Conservation (phyloP, 805 yeast genomes). For the Saccharomycopsis oosterbeekiorum region DNA sequence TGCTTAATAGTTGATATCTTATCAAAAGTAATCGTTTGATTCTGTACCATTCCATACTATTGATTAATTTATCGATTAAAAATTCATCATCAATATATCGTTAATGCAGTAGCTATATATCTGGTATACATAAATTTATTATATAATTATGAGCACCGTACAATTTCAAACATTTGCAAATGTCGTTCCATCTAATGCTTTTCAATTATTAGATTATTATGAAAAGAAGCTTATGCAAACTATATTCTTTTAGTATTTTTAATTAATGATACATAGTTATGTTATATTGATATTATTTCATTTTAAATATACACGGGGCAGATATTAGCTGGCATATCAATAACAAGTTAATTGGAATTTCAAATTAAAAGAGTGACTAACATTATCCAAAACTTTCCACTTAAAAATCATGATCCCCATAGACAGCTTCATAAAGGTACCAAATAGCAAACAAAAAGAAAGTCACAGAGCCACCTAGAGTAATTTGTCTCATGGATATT, state of each 20-base stretch:
- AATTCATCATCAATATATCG: background rate
- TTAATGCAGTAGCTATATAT: too few relatives aligned
- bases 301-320: background rate
- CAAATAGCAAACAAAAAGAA: constrained; percentile 74
- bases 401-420: constrained; percentile 13
- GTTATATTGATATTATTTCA: too few relatives aligned
- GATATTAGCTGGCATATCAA: background rate
- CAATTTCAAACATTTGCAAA: background rate
- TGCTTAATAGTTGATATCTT: too few relatives aligned
- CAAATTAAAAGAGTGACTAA: background rate
- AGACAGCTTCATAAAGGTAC: constrained; percentile 64
- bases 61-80: too few relatives aligned
- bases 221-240: too few relatives aligned
- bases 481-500: constrained; percentile 85
- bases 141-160: background rate
- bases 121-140: too few relatives aligned
- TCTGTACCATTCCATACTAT: background rate
- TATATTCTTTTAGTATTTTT: too few relatives aligned
- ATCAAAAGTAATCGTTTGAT: background rate
- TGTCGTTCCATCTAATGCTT: too few relatives aligned
- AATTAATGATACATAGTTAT: background rate
- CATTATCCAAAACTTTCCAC: background rate
- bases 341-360: background rate
- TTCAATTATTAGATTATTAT: too few relatives aligned
- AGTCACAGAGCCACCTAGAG: constrained; percentile 83